These are phyloP conservation scores for Candida adriatica DNA, from an alignment of 805 yeast species.

Conservation along the genomic window DNA sequence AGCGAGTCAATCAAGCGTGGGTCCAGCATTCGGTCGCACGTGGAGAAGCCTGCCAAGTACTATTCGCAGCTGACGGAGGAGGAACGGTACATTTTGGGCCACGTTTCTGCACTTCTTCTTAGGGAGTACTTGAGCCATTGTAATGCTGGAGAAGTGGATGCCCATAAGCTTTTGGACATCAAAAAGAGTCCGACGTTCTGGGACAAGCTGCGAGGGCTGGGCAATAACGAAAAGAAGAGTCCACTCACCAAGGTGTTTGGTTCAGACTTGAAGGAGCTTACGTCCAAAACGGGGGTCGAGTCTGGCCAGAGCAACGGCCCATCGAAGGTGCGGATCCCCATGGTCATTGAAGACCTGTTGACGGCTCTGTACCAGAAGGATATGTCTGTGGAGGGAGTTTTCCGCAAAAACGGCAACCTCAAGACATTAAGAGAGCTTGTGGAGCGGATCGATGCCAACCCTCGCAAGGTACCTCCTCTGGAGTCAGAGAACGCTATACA, in stretches of 20 bases:
- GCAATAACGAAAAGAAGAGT: slow-evolving; percentile 20
- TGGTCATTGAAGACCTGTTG: slow-evolving; percentile 79
- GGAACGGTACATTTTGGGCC: slow-evolving; percentile 54
- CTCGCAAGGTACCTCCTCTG: slow-evolving; percentile 64
- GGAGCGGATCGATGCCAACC: slow-evolving; percentile 65
- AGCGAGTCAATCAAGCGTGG: slow-evolving; percentile 13
- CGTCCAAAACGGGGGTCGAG: slow-evolving; percentile 69
- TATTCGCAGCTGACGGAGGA: slow-evolving; percentile 55
- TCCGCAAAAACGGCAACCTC: slow-evolving; percentile 94
- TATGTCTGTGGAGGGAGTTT: slow-evolving; percentile 92
- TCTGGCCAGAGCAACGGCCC: slow-evolving; percentile 85
- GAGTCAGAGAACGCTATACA: slow-evolving; percentile 80
- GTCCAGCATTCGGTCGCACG: slow-evolving; percentile 5
- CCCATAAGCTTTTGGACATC: slow-evolving; percentile 23
- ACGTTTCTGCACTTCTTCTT: slow-evolving; percentile 50
- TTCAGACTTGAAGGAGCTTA: slow-evolving; percentile 59
- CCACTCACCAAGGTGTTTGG: slow-evolving; percentile 58
- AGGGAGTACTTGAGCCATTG: slow-evolving; percentile 23
- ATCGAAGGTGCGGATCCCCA: slow-evolving; percentile 70
- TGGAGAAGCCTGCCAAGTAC: slow-evolving; percentile 30
- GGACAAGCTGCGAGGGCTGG: slow-evolving; percentile 31
- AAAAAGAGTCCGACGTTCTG: slow-evolving; percentile 36
- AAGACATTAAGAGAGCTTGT: slow-evolving; percentile 69
- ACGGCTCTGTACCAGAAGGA: slow-evolving; percentile 83
- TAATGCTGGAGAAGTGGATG: slow-evolving; percentile 30